Evolutionary conservation across 1,284 basidiomycete species (phyloP).

Genomic region (Moesziomyces globuligerus): DNA sequence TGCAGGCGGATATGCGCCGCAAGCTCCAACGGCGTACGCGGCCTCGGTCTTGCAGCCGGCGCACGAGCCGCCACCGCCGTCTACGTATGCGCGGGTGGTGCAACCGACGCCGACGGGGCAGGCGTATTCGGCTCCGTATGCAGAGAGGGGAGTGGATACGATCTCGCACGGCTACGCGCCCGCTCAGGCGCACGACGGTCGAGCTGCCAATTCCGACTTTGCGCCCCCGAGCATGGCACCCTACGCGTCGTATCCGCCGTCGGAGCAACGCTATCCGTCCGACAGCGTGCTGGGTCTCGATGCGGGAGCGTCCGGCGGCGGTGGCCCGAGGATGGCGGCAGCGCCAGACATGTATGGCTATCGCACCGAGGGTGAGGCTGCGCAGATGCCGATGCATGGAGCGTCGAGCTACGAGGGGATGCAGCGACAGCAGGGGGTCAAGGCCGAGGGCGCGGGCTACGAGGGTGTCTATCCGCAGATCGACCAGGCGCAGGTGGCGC

Average conservation of each 20-base stretch:
- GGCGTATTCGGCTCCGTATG: constrained; percentile 1
- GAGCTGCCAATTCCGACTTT: neutral
- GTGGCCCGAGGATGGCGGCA: neutral
- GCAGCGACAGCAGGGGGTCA: neutral
- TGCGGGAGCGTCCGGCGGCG: neutral
- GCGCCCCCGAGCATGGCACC: neutral
- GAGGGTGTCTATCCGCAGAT: neutral
- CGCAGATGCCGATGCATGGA: neutral
- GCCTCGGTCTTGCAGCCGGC: neutral
- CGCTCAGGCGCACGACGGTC: neutral
- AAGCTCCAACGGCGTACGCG: neutral
- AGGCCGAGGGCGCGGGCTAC: neutral
- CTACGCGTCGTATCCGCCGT: neutral
- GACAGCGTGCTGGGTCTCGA: neutral
- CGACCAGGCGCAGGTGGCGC: neutral
- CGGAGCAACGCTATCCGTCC: neutral
- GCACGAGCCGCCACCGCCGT: constrained; percentile 3
- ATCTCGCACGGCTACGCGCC: neutral
- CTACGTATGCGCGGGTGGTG: neutral
- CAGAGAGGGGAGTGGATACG: neutral
- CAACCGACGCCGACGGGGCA: constrained; percentile 1
- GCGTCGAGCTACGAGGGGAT: constrained; percentile 2
- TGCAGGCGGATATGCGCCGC: neutral
- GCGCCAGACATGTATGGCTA: neutral
- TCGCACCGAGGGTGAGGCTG: neutral